Conservation (phyloP, 495 filamentous ascomycete species). For the Penicillium fimorum region DNA sequence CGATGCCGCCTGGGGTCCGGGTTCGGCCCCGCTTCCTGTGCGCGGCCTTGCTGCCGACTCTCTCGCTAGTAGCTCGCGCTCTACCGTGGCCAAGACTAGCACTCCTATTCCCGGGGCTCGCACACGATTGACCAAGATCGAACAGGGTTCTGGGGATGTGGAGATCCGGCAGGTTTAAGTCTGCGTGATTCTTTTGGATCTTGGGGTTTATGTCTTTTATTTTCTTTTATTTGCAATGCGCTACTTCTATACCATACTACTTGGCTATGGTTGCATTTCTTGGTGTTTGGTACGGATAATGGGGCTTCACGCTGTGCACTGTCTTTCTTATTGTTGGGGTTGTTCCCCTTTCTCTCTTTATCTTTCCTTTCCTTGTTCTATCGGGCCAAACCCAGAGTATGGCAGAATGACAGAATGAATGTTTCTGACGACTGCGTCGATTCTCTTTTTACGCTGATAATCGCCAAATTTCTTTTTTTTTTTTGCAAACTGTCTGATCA, state of each 20-base stretch:
- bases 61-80: conserved; percentile 34
- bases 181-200: neutral
- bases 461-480: neutral
- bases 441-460: neutral
- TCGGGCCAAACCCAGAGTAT: neutral
- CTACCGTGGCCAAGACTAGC: conserved; percentile 23
- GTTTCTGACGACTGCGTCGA: conserved; percentile 1
- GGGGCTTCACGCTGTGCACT: neutral
- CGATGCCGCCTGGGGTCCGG: neutral
- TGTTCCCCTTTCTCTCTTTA: conserved; percentile 4
- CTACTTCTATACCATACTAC: neutral
- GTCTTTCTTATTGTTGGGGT: conserved; percentile 15
- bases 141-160: conserved; percentile 21
- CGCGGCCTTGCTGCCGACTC: conserved; percentile 16
- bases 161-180: conserved; percentile 30
- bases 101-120: conserved; percentile 13
- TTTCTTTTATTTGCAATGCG: neutral
- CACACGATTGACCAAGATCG: conserved; percentile 25
- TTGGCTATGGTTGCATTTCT: neutral
- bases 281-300: conserved; percentile 1
- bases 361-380: conserved; percentile 1
- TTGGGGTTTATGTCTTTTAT: neutral
- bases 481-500: neutral
- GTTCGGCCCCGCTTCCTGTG: neutral
- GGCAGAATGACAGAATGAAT: neutral